These are phyloP conservation scores for Thielaviopsis ethacetica DNA, from an alignment of 2,329 filamentous ascomycete species.

Conservation along the genomic window DNA sequence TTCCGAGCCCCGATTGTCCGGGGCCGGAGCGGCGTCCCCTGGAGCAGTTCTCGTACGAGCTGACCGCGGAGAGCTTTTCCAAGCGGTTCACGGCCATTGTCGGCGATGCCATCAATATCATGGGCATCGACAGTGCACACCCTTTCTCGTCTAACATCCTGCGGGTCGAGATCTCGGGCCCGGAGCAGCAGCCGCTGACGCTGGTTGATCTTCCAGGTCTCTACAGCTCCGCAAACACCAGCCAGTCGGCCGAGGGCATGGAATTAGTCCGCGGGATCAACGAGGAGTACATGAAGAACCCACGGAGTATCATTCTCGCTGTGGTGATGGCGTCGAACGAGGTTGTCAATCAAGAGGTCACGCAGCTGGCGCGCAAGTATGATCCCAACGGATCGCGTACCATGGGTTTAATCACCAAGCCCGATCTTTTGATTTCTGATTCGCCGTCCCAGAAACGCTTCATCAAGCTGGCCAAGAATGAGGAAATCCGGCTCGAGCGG, in stretches of 20 bases:
- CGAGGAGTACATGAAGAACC: conserved; percentile 22
- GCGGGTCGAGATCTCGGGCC: conserved; percentile 15
- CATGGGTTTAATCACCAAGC: conserved; percentile 28
- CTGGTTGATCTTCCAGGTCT: conserved; percentile 31
- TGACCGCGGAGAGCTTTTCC: conserved; percentile 1
- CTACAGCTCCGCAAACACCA: conserved; percentile 21
- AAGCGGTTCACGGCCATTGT: conserved; percentile 15
- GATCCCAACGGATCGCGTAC: conserved; percentile 21
- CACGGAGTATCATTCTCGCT: conserved; percentile 27
- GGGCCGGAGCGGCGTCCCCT: neutral
- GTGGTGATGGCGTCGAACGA: conserved; percentile 26
- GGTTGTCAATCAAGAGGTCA: conserved; percentile 22
- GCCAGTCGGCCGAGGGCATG: conserved; percentile 20
- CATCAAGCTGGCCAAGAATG: conserved; percentile 17
- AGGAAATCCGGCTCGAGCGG: conserved; percentile 26
- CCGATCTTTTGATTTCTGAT: conserved; percentile 19
- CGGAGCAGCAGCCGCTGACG: conserved; percentile 21
- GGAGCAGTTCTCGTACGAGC: neutral
- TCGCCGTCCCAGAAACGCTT: conserved; percentile 14
- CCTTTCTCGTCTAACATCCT: conserved; percentile 15
- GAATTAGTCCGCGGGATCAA: conserved; percentile 22
- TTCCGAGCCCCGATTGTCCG: neutral
- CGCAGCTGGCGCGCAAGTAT: conserved; percentile 17
- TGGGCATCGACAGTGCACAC: conserved; percentile 12
- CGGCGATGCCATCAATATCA: conserved; percentile 13